A percentile compares a stretch with the other conserved stretches of the same genome.
Conservation (phyloP, 345 rosid species). For the Stellera chamaejasme region DNA sequence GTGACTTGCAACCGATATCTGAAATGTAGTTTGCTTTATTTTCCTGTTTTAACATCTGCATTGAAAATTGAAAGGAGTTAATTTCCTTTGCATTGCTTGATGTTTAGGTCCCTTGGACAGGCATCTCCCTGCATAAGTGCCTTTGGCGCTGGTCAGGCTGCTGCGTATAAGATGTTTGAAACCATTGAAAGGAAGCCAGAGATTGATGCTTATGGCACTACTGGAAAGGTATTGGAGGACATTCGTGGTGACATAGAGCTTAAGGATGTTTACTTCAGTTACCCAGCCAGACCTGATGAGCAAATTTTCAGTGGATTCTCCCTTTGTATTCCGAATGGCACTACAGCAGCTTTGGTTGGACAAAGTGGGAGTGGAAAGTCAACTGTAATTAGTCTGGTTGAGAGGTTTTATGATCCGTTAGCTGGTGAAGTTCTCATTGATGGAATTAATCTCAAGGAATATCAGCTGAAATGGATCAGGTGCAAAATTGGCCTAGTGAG, state of each 20-base stretch:
- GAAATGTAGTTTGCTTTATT: neutral
- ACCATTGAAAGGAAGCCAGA: constrained; percentile 42
- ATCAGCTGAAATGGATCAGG: constrained; percentile 62
- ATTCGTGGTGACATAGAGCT: constrained; percentile 50
- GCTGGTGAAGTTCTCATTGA: constrained; percentile 48
- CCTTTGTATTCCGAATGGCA: constrained; percentile 41
- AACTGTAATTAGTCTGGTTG: constrained; percentile 52
- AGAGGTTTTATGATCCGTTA: constrained; percentile 67
- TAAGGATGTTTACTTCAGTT: constrained; percentile 45
- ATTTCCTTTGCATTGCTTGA: neutral
- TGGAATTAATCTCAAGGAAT: constrained; percentile 44
- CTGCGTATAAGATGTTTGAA: constrained; percentile 60
- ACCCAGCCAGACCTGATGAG: constrained; percentile 59
- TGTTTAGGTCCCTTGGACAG: constrained; percentile 58
- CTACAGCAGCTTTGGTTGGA: constrained; percentile 61
- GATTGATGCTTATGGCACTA: constrained; percentile 40
- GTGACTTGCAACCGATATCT: constrained; percentile 9
- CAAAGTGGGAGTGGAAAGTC: constrained; percentile 75
- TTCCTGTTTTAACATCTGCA: neutral
- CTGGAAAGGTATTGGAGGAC: constrained; percentile 32
- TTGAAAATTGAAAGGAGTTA: neutral
- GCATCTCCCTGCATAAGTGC: constrained; percentile 47
- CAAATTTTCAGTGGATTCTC: constrained; percentile 42
- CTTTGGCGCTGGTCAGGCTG: constrained; percentile 61
- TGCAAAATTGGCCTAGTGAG: constrained; percentile 66